Percentiles rank a stretch among this genome's conserved stretches.
Evolutionary conservation across 345 rosid species (phyloP).

Genomic region (Rhizophora apiculata): DNA sequence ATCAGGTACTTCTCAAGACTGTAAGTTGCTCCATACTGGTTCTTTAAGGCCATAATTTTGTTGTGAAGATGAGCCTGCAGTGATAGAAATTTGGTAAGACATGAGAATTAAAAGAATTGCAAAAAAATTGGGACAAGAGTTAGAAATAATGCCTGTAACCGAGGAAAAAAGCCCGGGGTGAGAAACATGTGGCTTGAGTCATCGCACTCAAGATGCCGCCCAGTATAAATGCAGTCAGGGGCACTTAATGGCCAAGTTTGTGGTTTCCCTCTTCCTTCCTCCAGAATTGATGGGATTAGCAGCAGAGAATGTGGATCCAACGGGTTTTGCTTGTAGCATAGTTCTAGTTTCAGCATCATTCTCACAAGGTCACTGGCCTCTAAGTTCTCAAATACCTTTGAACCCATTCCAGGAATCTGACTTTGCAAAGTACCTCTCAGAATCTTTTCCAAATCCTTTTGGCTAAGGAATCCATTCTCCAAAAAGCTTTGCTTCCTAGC

Average conservation of each 20-base stretch:
- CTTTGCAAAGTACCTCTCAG: conserved; percentile 69
- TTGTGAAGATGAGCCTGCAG: conserved; percentile 82
- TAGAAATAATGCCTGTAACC: conserved; percentile 61
- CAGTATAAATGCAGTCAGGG: conserved; percentile 56
- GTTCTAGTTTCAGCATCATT: conserved; percentile 86
- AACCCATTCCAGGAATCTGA: conserved; percentile 84
- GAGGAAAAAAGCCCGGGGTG: conserved; percentile 89
- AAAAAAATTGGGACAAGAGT: not conserved
- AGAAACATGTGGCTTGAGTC: conserved; percentile 88
- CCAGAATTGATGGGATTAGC: conserved; percentile 83
- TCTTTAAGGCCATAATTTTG: conserved; percentile 66
- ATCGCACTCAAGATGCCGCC: conserved; percentile 91
- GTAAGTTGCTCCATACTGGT: conserved; percentile 86
- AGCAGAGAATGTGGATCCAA: conserved; percentile 64
- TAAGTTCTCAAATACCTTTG: conserved; percentile 73
- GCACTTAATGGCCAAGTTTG: conserved; percentile 72
- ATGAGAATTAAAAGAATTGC: not conserved
- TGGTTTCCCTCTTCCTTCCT: conserved; percentile 84
- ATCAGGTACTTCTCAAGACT: conserved; percentile 79
- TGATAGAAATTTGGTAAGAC: conserved; percentile 8
- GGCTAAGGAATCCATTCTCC: conserved; percentile 65
- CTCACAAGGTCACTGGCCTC: conserved; percentile 62
- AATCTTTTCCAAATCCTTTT: conserved; percentile 71
- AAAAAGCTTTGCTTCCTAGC: conserved; percentile 50
- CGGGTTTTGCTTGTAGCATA: conserved; percentile 77